A percentile compares a stretch with the other conserved stretches of the same genome.
Evolutionary conservation across 768 basidiomycete genomes (phyloP).

Genomic region (Cantharellus anzutake): DNA sequence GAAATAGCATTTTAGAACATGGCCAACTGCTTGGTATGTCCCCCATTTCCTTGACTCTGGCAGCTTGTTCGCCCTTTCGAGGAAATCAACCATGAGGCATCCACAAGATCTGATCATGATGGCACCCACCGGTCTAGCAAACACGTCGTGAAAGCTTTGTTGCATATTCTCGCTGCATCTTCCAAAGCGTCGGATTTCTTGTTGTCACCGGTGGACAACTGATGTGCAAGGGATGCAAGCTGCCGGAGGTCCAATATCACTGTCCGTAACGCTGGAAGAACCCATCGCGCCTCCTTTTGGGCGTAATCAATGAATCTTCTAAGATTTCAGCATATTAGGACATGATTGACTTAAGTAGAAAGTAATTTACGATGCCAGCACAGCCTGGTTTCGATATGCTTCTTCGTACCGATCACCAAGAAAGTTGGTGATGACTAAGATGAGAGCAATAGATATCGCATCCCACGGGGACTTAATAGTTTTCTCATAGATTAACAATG

Average conservation of each 20-base stretch:
- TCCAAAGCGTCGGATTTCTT: constrained; percentile 49
- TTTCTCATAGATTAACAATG: too few relatives aligned
- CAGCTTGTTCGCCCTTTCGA: constrained; percentile 39
- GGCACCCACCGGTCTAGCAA: constrained; percentile 53
- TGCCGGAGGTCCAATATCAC: constrained; percentile 67
- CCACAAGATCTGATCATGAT: constrained; percentile 14
- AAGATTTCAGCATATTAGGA: neutral
- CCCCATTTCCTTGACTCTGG: constrained; percentile 75
- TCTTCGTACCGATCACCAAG: constrained; percentile 46
- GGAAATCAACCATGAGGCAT: constrained; percentile 1
- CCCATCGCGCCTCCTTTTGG: constrained; percentile 70
- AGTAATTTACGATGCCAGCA: constrained; percentile 51
- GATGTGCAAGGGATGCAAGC: constrained; percentile 40
- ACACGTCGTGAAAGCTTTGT: constrained; percentile 79
- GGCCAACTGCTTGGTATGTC: constrained; percentile 77
- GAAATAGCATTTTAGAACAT: constrained; percentile 91
- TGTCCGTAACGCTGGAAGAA: constrained; percentile 63
- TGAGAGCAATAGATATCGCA: constrained; percentile 69
- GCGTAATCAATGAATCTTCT: constrained; percentile 68
- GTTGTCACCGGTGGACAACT: constrained; percentile 27
- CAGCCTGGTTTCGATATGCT: constrained; percentile 66
- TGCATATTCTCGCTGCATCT: constrained; percentile 68
- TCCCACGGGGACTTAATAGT: constrained; percentile 43
- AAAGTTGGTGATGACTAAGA: constrained; percentile 51
- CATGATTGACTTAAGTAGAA: neutral